phyloP scores from a whole-genome alignment of 768 basidiomycete genomes.

The Tulasnella sp. region DNA sequence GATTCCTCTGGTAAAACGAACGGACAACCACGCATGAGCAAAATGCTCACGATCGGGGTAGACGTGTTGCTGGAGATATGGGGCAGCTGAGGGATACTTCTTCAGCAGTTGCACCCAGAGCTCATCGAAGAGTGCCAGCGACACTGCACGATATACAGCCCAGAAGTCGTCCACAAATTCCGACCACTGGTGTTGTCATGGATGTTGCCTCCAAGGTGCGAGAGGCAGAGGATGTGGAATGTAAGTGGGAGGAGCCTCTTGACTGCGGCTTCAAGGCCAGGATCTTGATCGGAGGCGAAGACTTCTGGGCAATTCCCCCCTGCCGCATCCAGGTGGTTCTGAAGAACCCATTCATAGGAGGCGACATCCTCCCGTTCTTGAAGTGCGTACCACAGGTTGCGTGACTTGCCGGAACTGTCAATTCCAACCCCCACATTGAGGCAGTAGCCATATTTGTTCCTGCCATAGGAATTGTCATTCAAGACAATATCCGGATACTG shows the following conservation, averaged over 20 bases:
- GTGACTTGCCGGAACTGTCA: background rate
- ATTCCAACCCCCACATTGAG: conserved; percentile 6
- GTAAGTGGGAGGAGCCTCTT: too few species aligned
- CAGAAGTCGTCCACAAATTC: too few species aligned
- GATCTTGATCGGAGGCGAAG: too few species aligned
- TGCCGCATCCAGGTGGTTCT: conserved; percentile 25
- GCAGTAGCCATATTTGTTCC: conserved; percentile 10
- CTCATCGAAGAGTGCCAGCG: too few species aligned
- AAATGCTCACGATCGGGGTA: conserved; percentile 31
- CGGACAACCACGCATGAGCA: conserved; percentile 33
- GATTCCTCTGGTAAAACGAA: conserved; percentile 32
- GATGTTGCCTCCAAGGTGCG: too few species aligned
- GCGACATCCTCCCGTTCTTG: conserved; percentile 26
- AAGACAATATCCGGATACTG: background rate
- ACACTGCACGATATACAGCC: too few species aligned
- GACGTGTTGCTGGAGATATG: conserved; percentile 29
- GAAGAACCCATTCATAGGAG: conserved; percentile 27
- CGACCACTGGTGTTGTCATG: too few species aligned
- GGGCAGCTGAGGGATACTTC: conserved; percentile 23
- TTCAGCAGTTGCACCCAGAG: background rate
- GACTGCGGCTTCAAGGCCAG: background rate
- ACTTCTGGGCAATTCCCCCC: conserved; percentile 22
- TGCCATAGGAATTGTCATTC: conserved; percentile 8
- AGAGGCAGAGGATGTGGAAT: too few species aligned
- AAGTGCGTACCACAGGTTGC: conserved; percentile 25